Base-by-base conservation (phyloP, 306 rosid species). In the Dryas drummondii region DNA sequence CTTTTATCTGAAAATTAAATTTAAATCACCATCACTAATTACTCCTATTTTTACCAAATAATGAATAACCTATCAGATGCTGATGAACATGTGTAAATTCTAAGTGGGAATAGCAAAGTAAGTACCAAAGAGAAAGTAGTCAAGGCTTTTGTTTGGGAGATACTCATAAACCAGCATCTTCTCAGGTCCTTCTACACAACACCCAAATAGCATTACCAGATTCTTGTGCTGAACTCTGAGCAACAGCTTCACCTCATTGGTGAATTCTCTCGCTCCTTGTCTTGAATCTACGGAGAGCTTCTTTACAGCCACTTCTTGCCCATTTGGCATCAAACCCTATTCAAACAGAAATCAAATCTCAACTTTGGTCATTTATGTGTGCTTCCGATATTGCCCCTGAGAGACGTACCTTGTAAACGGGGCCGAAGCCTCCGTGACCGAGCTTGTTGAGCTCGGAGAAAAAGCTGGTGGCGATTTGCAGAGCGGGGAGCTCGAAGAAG, bases 341-440 rank as follows among this genome's bases (percentile, higher is more conserved):
- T 27, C 37, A 27, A 27, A 27, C 2, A 27, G 49, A 4, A 5
- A 5, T 5, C 49, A 46, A 46, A 5, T 2, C 5, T 5, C 49
- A 46, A 16, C 27, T 16, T 4, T 5, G 0, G 46, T 4, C 4
- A 27, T 0, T 51, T 64, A 12, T 6, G 0, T 64, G 7, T 6
- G 0, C 10, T 26, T 54, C 41, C 42, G 1, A 48, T 11, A 32
- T 12, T 45, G 4, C 5, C 51, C 56, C 17, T 3, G 56, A 11
- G 15, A 53, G 4, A 26, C 46, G 42, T 46, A 93, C 98, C 98
- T 87, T 93, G 84, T 76, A 93, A 26, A 93, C 98, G 5, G 97
- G 96, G 6, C 98, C 98, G 70, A 93, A 93, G n/a, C 98, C 98
- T 7, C 98, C 98, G 64, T 88, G 97, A 19, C 98, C 98, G 54